These are phyloP conservation scores for Trichoderma breve DNA, from an alignment of 2,329 filamentous ascomycete genomes.

Conservation along the genomic window DNA sequence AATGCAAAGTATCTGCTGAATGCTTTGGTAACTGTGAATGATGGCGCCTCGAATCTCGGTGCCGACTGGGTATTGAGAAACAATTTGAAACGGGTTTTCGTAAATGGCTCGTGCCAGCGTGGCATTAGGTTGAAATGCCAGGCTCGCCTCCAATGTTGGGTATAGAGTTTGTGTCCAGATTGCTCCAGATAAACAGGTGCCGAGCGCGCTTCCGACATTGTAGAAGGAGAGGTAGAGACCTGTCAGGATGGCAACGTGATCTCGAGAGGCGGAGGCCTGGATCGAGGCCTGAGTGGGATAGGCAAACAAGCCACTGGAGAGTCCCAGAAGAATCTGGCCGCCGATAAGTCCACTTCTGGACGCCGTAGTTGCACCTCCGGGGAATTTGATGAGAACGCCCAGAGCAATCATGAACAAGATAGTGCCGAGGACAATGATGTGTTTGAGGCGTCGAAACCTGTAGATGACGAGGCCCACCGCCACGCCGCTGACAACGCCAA, in stretches of 20 bases:
- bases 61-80: conserved; percentile 40
- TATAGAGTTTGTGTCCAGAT: conserved; percentile 44
- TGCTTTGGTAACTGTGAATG: conserved; percentile 44
- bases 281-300: conserved; percentile 43
- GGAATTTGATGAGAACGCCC: conserved; percentile 53
- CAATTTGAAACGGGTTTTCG: conserved; percentile 36
- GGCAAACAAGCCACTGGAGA: conserved; percentile 57
- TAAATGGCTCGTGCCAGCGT: conserved; percentile 39
- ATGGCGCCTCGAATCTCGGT: conserved; percentile 44
- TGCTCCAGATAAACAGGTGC: conserved; percentile 40
- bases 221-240: conserved; percentile 42
- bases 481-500: conserved; percentile 54
- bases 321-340: conserved; percentile 55
- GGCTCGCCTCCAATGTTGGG: conserved; percentile 31
- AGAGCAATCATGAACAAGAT: conserved; percentile 56
- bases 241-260: conserved; percentile 40
- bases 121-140: conserved; percentile 36
- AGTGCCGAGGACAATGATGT: conserved; percentile 57
- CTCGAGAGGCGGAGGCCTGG: conserved; percentile 38
- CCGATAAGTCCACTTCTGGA: conserved; percentile 52
- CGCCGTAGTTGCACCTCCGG: conserved; percentile 44
- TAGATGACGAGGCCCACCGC: conserved; percentile 52
- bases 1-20: conserved; percentile 45
- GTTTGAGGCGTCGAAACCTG: conserved; percentile 53
- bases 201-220: conserved; percentile 42